Evolutionary conservation across 441 rosid species (phyloP), one percentile per base, ranked within the genome.

Genomic region (Melastoma candidum): DNA sequence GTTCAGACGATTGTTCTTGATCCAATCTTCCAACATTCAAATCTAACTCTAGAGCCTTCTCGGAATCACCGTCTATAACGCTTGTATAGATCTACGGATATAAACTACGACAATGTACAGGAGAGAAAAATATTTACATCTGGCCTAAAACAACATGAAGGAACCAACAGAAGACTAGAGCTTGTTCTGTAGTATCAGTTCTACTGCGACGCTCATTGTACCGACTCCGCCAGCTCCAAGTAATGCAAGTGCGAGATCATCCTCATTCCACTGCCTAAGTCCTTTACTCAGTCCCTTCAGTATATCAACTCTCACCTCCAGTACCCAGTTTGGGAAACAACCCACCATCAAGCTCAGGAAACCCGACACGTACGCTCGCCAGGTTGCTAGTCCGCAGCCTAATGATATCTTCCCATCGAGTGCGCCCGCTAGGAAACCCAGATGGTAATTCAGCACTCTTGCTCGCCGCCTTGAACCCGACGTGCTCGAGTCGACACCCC

Each of bases 391-490:
- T 47, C 76, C 74, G 43, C 93, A 81, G n/a, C 93, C 85, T 4
- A 84, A 78, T 1, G 82, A 71, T 66, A 84, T 79, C 69, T 84
- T 81, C 49, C 85, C 82, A 14, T 81, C 93, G 2, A 81, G 70
- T 36, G 71, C 85, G 51, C 81, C 74, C 0, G 93, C 85, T 0
- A 84, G 68, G 62, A 84, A 84, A 68, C 79, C 78, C 77, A 84
- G 59, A 59, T 84, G 93, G 51, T 60, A 49, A 25, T 87, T 79
- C 1, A 81, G 75, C 63, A 81, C 69, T 48, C 72, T 73, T 1
- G 82, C 77, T 4, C 88, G 77, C 27, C 85, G 73, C 69, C 70
- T 84, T 17, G 88, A 79, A 56, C 89, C 81, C 11, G 80, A 61
- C 24, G 85, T 70, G 26, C 78, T 69, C 0, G 84, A 79, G 51